phyloP scores from a whole-genome alignment of 148 eudicot genomes.

The Beta vulgaris region DNA sequence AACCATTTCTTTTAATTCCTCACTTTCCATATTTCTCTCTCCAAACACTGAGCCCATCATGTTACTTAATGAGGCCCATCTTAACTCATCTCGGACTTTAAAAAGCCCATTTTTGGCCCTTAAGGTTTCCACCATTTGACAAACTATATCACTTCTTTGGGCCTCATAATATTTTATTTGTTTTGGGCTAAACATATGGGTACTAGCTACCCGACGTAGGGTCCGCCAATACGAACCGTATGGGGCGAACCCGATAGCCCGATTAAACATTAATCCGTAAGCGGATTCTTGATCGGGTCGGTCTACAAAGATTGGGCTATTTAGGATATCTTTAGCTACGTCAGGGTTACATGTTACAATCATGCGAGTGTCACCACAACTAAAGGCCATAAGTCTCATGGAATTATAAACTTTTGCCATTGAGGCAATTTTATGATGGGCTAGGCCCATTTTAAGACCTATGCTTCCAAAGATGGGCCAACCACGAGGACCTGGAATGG shows the following conservation, averaged over 20 bases:
- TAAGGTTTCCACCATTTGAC: constrained; percentile 40
- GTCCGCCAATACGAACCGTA: constrained; percentile 77
- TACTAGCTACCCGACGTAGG: constrained; percentile 56
- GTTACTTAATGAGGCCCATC: constrained; percentile 55
- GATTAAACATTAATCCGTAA: constrained; percentile 65
- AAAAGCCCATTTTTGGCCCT: constrained; percentile 11
- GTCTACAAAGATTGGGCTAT: constrained; percentile 59
- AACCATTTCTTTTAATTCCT: constrained; percentile 52
- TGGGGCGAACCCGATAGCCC: constrained; percentile 87
- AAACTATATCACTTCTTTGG: constrained; percentile 40
- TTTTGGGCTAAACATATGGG: constrained; percentile 73
- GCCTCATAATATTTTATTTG: constrained; percentile 53
- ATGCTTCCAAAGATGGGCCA: constrained; percentile 65
- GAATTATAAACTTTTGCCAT: constrained; percentile 37
- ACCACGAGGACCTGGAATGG: constrained; percentile 67
- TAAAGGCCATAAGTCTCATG: constrained; percentile 66
- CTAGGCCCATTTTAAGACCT: constrained; percentile 54
- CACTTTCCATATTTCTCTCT: constrained; percentile 25
- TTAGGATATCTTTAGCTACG: constrained; percentile 64
- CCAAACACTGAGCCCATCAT: constrained; percentile 76
- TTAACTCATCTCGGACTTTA: constrained; percentile 45
- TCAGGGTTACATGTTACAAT: constrained; percentile 62
- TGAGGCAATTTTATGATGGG: constrained; percentile 59
- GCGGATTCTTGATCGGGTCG: constrained; percentile 82
- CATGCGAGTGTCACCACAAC: constrained; percentile 64